Percentiles rank a stretch among this genome's conserved stretches.
These are phyloP conservation scores for Acanthamoeba culbertsoni DNA, from an alignment of 208 protist genomes.

Conservation along the genomic window DNA sequence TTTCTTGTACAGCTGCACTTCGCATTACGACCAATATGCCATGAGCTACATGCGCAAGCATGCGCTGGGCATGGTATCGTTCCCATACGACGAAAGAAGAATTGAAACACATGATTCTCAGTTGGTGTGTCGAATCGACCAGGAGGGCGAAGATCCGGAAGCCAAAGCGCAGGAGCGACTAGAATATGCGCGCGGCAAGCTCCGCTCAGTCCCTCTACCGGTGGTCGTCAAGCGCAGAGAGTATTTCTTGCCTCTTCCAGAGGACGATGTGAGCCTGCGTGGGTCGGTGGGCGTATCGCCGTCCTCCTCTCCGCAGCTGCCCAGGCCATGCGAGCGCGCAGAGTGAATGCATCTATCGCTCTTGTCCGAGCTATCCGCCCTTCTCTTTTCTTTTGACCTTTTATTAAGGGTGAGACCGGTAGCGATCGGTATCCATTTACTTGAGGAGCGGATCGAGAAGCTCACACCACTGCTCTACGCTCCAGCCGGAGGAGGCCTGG, in stretches of 20 bases:
- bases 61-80: background rate
- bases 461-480: conserved; percentile 20
- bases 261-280: background rate
- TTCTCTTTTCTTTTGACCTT: too few species aligned
- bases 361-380: background rate
- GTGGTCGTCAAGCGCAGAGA: conserved; percentile 8
- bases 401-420: too few species aligned
- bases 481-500: background rate
- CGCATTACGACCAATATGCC: background rate
- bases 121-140: background rate
- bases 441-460: conserved; percentile 15
- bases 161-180: background rate
- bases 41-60: conserved; percentile 9
- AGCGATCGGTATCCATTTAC: too few species aligned
- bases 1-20: conserved; percentile 8
- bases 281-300: background rate
- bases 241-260: background rate
- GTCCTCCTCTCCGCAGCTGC: background rate
- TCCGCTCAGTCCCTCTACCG: background rate
- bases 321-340: background rate
- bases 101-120: background rate
- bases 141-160: background rate
- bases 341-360: background rate
- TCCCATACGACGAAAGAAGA: background rate
- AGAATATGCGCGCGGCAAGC: background rate